These are phyloP conservation scores for Orbilia brochopaga DNA, from an alignment of 2,329 filamentous ascomycete genomes.

Conservation along the genomic window DNA sequence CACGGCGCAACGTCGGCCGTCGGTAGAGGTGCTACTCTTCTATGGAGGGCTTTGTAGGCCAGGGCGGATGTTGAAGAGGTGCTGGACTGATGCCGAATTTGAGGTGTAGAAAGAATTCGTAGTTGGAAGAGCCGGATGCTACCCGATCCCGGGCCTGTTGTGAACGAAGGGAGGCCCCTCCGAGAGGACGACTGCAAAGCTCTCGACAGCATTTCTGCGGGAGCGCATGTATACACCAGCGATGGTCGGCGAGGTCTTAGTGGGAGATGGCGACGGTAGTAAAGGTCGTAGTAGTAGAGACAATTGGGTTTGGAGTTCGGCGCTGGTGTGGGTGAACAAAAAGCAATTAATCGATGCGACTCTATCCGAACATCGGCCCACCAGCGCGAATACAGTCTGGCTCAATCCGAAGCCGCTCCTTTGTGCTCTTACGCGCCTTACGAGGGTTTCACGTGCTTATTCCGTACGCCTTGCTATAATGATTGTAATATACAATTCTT, in stretches of 20 bases:
- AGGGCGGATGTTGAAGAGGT: constrained; percentile 84
- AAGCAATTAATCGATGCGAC: constrained; percentile 17
- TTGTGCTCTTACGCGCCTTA: too few relatives aligned
- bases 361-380: constrained; percentile 48
- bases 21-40: constrained; percentile 83
- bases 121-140: neutral
- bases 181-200: constrained; percentile 2
- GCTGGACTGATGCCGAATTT: constrained; percentile 24
- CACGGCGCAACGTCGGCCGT: constrained; percentile 76
- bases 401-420: neutral
- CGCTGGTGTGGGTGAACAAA: neutral
- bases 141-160: neutral
- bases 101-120: neutral
- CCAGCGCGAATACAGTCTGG: neutral
- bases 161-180: neutral
- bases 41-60: constrained; percentile 95
- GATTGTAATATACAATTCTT: too few relatives aligned
- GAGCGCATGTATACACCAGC: neutral
- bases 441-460: too few relatives aligned
- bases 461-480: too few relatives aligned
- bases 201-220: constrained; percentile 13
- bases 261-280: neutral
- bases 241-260: too few relatives aligned
- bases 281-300: neutral
- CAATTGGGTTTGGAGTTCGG: neutral